phyloP scores from a whole-genome alignment of 768 basidiomycete species.

The Terana coerulea region DNA sequence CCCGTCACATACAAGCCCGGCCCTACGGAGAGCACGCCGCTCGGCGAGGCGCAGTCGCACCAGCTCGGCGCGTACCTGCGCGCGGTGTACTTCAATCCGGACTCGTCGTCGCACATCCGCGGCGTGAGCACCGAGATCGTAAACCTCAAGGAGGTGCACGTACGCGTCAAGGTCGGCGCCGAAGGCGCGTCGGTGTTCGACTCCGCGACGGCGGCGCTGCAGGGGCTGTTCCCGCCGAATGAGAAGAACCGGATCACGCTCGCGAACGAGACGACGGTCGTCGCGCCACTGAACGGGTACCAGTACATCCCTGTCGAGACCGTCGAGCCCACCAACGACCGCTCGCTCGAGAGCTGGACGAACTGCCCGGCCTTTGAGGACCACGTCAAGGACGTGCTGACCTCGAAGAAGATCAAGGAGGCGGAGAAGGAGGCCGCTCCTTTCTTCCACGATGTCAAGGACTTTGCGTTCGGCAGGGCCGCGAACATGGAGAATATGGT shows the following conservation, averaged over 20 bases:
- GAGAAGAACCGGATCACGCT: slow-evolving; percentile 66
- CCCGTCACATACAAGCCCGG: slow-evolving; percentile 61
- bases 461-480: slow-evolving; percentile 69
- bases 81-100: slow-evolving; percentile 58
- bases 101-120: slow-evolving; percentile 66
- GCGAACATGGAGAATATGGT: slow-evolving; percentile 68
- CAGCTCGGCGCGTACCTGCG: slow-evolving; percentile 61
- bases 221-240: slow-evolving; percentile 85
- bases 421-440: slow-evolving; percentile 50
- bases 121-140: slow-evolving; percentile 63
- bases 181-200: slow-evolving; percentile 88
- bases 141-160: slow-evolving; percentile 67
- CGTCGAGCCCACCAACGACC: slow-evolving; percentile 80
- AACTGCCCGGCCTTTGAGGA: slow-evolving; percentile 63
- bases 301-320: slow-evolving; percentile 91
- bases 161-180: slow-evolving; percentile 78
- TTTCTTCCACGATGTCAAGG: slow-evolving; percentile 64
- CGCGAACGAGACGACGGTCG: slow-evolving; percentile 70
- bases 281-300: slow-evolving; percentile 66
- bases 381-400: slow-evolving; percentile 57
- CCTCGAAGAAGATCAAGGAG: slow-evolving; percentile 63
- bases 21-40: slow-evolving; percentile 68
- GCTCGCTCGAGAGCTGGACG: slow-evolving; percentile 81
- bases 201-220: slow-evolving; percentile 78
- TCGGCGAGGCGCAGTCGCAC: slow-evolving; percentile 70